A percentile compares a stretch with the other conserved stretches of the same genome.
Evolutionary conservation across 2,329 filamentous ascomycete species (phyloP).

Genomic region (Capronia americana): DNA sequence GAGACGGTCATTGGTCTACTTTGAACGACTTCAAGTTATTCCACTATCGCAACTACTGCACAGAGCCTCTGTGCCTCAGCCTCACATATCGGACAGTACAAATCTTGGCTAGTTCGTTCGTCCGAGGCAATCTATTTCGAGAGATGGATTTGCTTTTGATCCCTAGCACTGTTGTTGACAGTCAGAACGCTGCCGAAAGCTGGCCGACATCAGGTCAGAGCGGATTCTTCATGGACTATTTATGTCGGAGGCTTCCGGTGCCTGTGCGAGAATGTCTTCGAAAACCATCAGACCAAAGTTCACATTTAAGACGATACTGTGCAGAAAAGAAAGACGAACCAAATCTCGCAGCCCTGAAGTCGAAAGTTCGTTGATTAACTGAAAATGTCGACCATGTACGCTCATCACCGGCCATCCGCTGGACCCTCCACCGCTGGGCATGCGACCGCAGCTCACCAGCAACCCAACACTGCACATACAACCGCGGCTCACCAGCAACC

Average conservation of each 20-base stretch:
- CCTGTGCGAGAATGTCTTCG: neutral
- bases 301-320: neutral
- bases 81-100: neutral
- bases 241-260: neutral
- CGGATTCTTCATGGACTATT: neutral
- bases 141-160: neutral
- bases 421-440: too few relatives aligned
- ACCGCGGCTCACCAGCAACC: too few relatives aligned
- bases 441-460: too few relatives aligned
- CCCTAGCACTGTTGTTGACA: neutral
- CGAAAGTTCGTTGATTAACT: too few relatives aligned
- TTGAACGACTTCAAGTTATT: neutral
- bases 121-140: neutral
- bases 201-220: neutral
- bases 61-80: neutral
- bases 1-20: neutral
- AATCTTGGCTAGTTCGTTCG: neutral
- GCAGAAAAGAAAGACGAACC: neutral
- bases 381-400: too few relatives aligned
- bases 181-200: neutral
- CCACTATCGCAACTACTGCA: neutral
- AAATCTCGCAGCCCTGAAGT: too few relatives aligned
- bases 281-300: neutral
- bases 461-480: too few relatives aligned
- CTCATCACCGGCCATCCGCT: too few relatives aligned